Conservation (phyloP, 805 yeast species). For the Kazachstania martiniae region DNA sequence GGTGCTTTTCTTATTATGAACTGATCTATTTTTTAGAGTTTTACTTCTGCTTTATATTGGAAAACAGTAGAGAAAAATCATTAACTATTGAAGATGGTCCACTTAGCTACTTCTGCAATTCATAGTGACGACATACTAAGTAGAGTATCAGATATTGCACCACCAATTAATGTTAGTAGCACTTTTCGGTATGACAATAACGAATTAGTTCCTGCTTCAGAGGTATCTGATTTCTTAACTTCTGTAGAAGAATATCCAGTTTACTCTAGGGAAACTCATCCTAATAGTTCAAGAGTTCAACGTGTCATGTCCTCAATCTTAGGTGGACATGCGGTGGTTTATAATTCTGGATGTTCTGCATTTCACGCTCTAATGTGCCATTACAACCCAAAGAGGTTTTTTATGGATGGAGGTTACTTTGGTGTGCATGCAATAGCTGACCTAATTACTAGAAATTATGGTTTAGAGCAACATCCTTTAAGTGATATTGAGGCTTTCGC, state of each 20-base stretch:
- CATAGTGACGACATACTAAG: constrained; percentile 57
- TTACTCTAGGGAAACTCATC: constrained; percentile 56
- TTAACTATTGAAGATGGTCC: constrained; percentile 3
- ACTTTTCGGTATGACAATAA: constrained; percentile 58
- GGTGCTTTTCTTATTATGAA: too few relatives aligned
- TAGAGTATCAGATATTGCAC: constrained; percentile 52
- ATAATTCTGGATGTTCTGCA: constrained; percentile 74
- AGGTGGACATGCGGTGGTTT: constrained; percentile 55
- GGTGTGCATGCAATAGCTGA: constrained; percentile 69
- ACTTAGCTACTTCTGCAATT: constrained; percentile 42
- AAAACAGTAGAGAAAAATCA: too few relatives aligned
- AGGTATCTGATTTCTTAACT: constrained; percentile 21
- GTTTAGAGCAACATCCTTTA: constrained; percentile 39
- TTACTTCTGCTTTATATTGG: too few relatives aligned
- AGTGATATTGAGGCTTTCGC: constrained; percentile 39
- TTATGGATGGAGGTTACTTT: constrained; percentile 74
- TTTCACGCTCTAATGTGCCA: constrained; percentile 64
- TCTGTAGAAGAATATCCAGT: constrained; percentile 30
- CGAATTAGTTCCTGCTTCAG: constrained; percentile 38
- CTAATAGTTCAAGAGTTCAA: constrained; percentile 60
- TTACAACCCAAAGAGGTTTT: constrained; percentile 61
- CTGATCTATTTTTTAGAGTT: too few relatives aligned
- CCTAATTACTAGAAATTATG: constrained; percentile 50
- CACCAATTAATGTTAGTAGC: constrained; percentile 74
- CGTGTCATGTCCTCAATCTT: constrained; percentile 48